Base-by-base conservation (phyloP, 768 basidiomycete genomes). In the Phaeolepiota aurea region DNA sequence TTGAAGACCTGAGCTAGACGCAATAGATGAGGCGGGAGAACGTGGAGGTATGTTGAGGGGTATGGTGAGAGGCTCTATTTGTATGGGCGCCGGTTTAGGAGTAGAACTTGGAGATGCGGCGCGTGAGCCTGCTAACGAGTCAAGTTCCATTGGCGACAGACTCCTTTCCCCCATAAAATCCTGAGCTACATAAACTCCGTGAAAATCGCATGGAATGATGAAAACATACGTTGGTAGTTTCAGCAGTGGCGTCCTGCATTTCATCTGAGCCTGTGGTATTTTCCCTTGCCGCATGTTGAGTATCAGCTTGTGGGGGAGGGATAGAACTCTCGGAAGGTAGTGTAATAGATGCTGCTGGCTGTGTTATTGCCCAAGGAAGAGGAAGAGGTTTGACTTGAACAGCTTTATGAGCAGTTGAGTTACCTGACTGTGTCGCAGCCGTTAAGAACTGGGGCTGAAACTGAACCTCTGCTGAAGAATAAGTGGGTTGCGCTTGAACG, bases 91-190 rank as follows among this genome's bases (percentile, higher is more conserved):
- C 5, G 21, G 4, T 5, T 12, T 41, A 11, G 40, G 30, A 9
- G 19, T 16, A 20, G 30, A 32, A 11, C 5, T 34, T 15, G 41
- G 36, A 37, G 57, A 41, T 13, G 51, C 46, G 11, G 50, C 43
- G 3, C 66, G 64, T 7, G 65, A 65, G 44, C 62, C 66, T 13
- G 60, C 47, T 4, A 66, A 54, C 4, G 76, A 76, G 47, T 72
- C 76, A 32, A 80, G 63, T 41, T 79, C 80, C 76, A 78, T 79
- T 1, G 76, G 77, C 36, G 76, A 76, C 34, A 76, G 59, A 55
- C 72, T 80, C 42, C 74, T 61, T 13, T 69, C 65, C 38, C 42
- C 57, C 39, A 55, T 58, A 36, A 42, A 45, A 37, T 42, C 44
- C 54, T 48, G 39, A 23, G 45, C 38, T 40, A 16, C 18, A 3